Conservation (phyloP, 768 basidiomycete genomes). For the Lactarius akahatsu region DNA sequence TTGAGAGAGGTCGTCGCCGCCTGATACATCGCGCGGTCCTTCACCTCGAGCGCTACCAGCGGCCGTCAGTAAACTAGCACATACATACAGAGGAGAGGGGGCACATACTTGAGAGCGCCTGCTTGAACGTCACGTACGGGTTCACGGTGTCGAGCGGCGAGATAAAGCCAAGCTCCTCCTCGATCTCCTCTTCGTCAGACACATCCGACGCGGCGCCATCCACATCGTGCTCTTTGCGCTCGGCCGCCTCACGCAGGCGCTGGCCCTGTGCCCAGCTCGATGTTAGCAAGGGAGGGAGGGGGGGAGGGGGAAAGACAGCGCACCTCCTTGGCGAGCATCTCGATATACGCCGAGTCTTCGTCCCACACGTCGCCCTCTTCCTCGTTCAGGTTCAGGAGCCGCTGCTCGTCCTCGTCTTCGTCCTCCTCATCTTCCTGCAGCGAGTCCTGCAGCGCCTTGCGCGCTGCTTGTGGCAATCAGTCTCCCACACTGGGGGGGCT, state of each 20-base stretch:
- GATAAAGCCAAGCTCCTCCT: conserved; percentile 84
- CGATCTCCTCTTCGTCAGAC: conserved; percentile 55
- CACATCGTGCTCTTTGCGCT: conserved; percentile 38
- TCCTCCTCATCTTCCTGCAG: conserved; percentile 29
- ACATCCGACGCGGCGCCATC: conserved; percentile 33
- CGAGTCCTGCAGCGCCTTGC: conserved; percentile 59
- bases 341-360: conserved; percentile 84
- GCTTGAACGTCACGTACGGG: conserved; percentile 76
- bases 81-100: background rate
- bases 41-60: conserved; percentile 66
- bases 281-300: no score
- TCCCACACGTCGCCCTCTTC: conserved; percentile 90
- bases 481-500: no score
- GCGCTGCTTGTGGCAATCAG: conserved; percentile 39
- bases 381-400: conserved; percentile 59
- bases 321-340: conserved; percentile 83
- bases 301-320: conserved; percentile 15
- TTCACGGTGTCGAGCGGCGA: conserved; percentile 80
- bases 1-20: conserved; percentile 67
- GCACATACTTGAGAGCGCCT: conserved; percentile 67
- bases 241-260: conserved; percentile 64
- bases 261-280: conserved; percentile 49
- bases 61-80: background rate
- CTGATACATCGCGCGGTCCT: conserved; percentile 67
- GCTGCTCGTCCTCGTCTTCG: conserved; percentile 42